Percentiles rank a stretch among this genome's conserved stretches.
These are phyloP conservation scores for Paulownia fortunei DNA, from an alignment of 257 asterid genomes.

Conservation along the genomic window DNA sequence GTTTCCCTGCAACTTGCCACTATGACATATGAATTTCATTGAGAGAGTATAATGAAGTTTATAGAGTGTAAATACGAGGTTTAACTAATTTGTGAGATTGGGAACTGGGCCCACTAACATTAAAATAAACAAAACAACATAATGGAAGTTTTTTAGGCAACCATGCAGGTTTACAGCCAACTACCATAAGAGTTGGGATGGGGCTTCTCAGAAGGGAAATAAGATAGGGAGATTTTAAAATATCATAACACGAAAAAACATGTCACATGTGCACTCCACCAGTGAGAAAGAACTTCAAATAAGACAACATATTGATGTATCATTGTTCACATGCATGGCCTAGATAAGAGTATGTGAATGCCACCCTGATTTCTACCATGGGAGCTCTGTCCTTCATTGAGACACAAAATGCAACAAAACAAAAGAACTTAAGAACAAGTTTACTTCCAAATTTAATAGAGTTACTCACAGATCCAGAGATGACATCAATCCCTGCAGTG, in stretches of 20 bases:
- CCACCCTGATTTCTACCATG: neutral
- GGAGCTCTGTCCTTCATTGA: neutral
- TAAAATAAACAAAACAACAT: too few relatives aligned
- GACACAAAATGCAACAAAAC: neutral
- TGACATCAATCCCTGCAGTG: slow-evolving; percentile 85
- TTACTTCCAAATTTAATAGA: neutral
- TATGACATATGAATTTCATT: neutral
- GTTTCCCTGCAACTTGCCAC: neutral
- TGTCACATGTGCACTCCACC: neutral
- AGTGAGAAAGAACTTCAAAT: neutral
- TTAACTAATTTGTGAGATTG: neutral
- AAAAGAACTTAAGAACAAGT: neutral
- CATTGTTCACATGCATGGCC: neutral
- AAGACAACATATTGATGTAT: neutral
- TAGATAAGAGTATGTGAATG: neutral
- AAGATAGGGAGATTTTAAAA: neutral
- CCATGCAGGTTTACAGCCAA: neutral
- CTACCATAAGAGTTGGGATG: neutral
- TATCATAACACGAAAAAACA: neutral
- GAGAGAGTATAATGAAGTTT: neutral
- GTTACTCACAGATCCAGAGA: slow-evolving; percentile 81
- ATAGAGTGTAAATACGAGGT: neutral
- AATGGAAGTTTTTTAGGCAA: too few relatives aligned
- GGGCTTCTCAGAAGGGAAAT: neutral
- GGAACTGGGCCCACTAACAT: neutral